Base-by-base conservation (phyloP, 441 rosid genomes). In the Hura crepitans region DNA sequence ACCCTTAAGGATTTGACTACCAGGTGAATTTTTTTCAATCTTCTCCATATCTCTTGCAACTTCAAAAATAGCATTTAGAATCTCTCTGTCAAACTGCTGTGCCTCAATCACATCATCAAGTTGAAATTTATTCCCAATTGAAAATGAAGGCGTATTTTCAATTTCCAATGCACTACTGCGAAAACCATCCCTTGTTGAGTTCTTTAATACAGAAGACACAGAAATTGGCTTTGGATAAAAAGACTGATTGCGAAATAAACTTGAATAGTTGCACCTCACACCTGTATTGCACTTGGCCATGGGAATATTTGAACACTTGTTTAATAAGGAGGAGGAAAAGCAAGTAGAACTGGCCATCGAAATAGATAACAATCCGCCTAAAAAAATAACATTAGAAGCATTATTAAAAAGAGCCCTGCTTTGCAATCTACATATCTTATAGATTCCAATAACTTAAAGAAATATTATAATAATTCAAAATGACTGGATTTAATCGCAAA, bases 101-200 rank as follows among this genome's bases (percentile, higher is more conserved):
- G 96, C 90, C 82, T 95, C 97, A 58, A 92, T 90, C 62, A 90
- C 93, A 75, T 92, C 95, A 43, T 82, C 82, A 1, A 95, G 93
- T 66, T 87, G 85, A 83, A 92, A 95, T 75, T 79, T 94, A 27
- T 82, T 85, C 71, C 88, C 93, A 0, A 64, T 22, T 0, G 70
- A 39, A 75, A 75, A 81, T 0, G 74, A 42, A 23, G 75, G 80
- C 3, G 27, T 14, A 2, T 77, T 77, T 70, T 78, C 80, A 4
- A 78, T 65, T 31, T 82, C 81, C 70, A 85, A 2, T 12, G 85
- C 88, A 35, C 42, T 37, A 74, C 91, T 83, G 53, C 70, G 74
- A 37, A 75, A 62, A 62, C 77, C 74, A 71, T 67, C 77, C 45
- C 75, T 70, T 0, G n/a, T 62, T 0, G 66, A 72, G 42, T 35